Conservation (phyloP, 345 rosid genomes). For the Syzygium oleosum region DNA sequence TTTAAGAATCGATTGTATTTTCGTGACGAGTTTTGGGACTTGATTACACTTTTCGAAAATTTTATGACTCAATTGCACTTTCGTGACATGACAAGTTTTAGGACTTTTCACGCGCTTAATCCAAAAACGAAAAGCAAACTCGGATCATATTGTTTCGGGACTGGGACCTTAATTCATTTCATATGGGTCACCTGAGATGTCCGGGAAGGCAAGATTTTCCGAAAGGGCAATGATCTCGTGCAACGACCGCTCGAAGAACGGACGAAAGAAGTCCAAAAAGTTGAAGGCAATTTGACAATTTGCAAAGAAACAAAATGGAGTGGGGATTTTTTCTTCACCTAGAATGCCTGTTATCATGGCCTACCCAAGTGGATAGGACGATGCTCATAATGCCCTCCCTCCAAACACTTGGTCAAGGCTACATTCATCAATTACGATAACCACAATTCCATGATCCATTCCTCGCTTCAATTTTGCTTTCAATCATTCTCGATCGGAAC, state of each 20-base stretch:
- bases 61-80: no score
- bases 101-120: no score
- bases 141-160: neutral
- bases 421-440: neutral
- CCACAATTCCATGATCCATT: neutral
- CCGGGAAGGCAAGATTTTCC: neutral
- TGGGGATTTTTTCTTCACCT: neutral
- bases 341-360: neutral
- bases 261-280: neutral
- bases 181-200: neutral
- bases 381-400: neutral
- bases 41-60: no score
- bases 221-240: neutral
- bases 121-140: neutral
- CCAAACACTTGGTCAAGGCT: neutral
- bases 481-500: neutral
- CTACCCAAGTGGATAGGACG: neutral
- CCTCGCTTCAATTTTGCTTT: neutral
- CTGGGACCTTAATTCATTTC: neutral
- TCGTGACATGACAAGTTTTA: no score
- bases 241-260: neutral
- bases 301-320: neutral
- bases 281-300: neutral
- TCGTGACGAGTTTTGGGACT: no score
- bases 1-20: no score